A percentile compares a stretch with the other conserved stretches of the same genome.
Conservation (phyloP, 805 yeast genomes). For the Saccharomycopsis selenospora region DNA sequence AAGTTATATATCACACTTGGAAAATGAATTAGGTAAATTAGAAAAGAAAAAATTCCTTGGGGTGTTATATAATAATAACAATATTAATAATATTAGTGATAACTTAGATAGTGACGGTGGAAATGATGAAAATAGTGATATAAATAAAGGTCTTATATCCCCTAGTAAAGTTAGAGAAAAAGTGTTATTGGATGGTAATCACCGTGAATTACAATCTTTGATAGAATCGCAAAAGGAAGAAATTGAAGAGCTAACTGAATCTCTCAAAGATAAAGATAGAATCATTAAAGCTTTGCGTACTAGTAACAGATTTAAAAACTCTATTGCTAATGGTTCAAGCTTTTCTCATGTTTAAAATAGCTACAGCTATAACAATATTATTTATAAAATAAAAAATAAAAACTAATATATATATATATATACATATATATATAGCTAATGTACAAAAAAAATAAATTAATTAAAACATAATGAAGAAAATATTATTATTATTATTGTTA, state of each 20-base stretch:
- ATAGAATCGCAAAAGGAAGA: constrained; percentile 61
- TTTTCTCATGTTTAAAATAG: neutral
- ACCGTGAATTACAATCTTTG: constrained; percentile 26
- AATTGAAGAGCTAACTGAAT: constrained; percentile 53
- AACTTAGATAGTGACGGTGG: constrained; percentile 3
- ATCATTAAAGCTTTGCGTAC: constrained; percentile 69
- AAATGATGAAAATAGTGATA: constrained; percentile 10
- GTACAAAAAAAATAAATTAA: too few relatives aligned
- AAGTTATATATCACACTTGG: constrained; percentile 54
- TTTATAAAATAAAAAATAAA: too few relatives aligned
- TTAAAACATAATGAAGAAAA: neutral
- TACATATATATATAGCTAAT: too few relatives aligned
- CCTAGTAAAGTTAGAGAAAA: constrained; percentile 17
- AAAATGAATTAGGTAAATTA: constrained; percentile 38
- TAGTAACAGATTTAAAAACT: constrained; percentile 50
- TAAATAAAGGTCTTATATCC: constrained; percentile 19
- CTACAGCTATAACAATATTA: too few relatives aligned
- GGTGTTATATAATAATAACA: neutral
- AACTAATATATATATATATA: too few relatives aligned
- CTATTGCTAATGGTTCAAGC: constrained; percentile 2
- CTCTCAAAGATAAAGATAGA: constrained; percentile 65
- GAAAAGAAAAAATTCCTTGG: constrained; percentile 17
- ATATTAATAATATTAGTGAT: constrained; percentile 7
- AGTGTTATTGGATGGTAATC: constrained; percentile 14
- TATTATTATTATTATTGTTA: too few relatives aligned